A percentile compares a stretch with the other conserved stretches of the same genome.
These are phyloP conservation scores for Penicillium goetzii DNA, from an alignment of 495 filamentous ascomycete genomes.

Conservation along the genomic window DNA sequence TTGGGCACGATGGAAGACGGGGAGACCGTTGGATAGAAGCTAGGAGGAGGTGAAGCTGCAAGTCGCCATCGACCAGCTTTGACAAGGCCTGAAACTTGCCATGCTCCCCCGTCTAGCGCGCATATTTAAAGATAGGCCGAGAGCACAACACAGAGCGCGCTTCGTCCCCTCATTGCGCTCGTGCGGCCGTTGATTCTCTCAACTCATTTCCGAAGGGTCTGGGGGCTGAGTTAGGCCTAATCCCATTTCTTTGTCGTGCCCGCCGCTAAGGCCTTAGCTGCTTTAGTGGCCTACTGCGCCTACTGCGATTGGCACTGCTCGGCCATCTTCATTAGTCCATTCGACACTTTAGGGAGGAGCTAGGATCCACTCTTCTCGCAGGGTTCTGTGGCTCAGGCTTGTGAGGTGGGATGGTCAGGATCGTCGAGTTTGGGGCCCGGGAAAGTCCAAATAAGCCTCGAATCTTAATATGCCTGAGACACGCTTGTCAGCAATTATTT, in stretches of 20 bases:
- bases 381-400: not conserved
- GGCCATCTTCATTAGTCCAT: not conserved
- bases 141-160: not conserved
- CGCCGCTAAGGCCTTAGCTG: slow-evolving; percentile 1
- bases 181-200: not conserved
- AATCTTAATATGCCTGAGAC: not conserved
- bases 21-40: not conserved
- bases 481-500: too few species aligned
- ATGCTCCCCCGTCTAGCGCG: not conserved
- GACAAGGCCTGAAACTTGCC: not conserved
- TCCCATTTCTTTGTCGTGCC: not conserved
- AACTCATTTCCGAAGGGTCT: not conserved
- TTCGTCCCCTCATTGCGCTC: not conserved
- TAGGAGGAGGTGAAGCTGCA: not conserved
- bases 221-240: slow-evolving; percentile 1
- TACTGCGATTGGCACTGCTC: not conserved
- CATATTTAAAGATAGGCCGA: not conserved
- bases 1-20: not conserved
- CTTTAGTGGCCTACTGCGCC: not conserved
- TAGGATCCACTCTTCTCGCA: not conserved
- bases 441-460: not conserved
- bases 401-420: not conserved
- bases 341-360: not conserved
- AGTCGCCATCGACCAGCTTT: not conserved
- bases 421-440: not conserved